Evolutionary conservation across 2,329 filamentous ascomycete genomes (phyloP).

Genomic region (Elsinoe fawcettii): DNA sequence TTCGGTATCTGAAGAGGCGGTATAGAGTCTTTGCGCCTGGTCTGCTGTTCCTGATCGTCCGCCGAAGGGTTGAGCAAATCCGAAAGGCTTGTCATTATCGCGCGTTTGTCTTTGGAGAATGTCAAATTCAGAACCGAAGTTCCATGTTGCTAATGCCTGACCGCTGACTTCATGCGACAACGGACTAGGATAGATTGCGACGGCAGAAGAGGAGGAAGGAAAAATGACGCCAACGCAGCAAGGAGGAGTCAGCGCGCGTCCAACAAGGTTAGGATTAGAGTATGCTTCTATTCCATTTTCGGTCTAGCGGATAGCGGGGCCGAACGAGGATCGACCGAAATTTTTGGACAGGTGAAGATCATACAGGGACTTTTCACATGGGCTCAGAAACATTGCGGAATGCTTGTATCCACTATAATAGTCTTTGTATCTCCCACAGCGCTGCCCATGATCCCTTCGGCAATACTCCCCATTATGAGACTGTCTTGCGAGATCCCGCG

Average conservation of each 20-base stretch:
- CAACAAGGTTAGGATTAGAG: not conserved
- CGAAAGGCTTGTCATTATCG: slow-evolving; percentile 24
- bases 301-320: not conserved
- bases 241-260: slow-evolving; percentile 1
- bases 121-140: not conserved
- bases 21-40: slow-evolving; percentile 21
- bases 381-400: not conserved
- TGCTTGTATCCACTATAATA: not conserved
- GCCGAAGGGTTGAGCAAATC: slow-evolving; percentile 33
- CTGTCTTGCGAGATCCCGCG: too few relatives aligned
- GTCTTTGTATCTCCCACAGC: not conserved
- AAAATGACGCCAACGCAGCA: slow-evolving; percentile 13
- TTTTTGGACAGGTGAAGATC: slow-evolving; percentile 6
- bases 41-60: slow-evolving; percentile 15
- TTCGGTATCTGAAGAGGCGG: slow-evolving; percentile 18
- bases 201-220: not conserved
- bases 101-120: not conserved
- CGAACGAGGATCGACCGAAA: not conserved
- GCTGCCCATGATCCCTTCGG: too few relatives aligned
- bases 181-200: not conserved
- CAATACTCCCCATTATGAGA: too few relatives aligned
- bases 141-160: slow-evolving; percentile 1
- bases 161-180: not conserved
- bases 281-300: not conserved
- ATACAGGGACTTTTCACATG: slow-evolving; percentile 2